Base-by-base conservation (phyloP, 2,329 filamentous ascomycete genomes). In the Niveomyces coronatus region DNA sequence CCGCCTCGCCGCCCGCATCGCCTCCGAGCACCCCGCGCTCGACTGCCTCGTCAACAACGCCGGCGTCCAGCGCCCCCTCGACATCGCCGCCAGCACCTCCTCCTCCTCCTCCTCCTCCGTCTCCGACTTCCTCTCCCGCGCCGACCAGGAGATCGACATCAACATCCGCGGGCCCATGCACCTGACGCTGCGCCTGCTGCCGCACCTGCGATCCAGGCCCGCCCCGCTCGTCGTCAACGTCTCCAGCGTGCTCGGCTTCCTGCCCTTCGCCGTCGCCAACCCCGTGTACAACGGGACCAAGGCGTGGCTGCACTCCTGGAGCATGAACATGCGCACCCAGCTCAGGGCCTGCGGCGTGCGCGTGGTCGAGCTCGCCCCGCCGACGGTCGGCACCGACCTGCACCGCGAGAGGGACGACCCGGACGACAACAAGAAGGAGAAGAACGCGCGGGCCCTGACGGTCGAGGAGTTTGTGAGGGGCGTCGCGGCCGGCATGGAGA, bases 31-130 rank as follows among this genome's bases (percentile, higher is more conserved):
- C 46, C 70, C 51, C 1, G 52, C 54, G 1, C 50, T 76, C 3
- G 71, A 78, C 53, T 76, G 71, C 45, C 49, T 77, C 1, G 57
- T 77, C 49, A 77, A 76, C 55, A 76, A 78, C 39, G 72, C 72
- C 0, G 72, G 71, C 2, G 68, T 76, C 0, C 72, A 77, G 49
- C 55, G 70, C 3, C 73, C 70, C 0, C 60, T 78, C 1, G 52
- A 69, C 13, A 57, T 38, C n/a, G 29, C 71, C 1, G 19, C 52
- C 7, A 53, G 55, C 27, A 60, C 61, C 16, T 48, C 53, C 0
- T 60, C 67, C 19, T 68, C 73, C 29, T 56, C 74, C 0, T 17
- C 49, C 10, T 69, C 69, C 39, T 71, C 70, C 0, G 71, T n/a
- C n/a, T 48, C 53, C 0, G 60, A 67, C 19, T 68, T 73, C 29